phyloP scores from a whole-genome alignment of 441 rosid species.

The Metrosideros polymorpha region DNA sequence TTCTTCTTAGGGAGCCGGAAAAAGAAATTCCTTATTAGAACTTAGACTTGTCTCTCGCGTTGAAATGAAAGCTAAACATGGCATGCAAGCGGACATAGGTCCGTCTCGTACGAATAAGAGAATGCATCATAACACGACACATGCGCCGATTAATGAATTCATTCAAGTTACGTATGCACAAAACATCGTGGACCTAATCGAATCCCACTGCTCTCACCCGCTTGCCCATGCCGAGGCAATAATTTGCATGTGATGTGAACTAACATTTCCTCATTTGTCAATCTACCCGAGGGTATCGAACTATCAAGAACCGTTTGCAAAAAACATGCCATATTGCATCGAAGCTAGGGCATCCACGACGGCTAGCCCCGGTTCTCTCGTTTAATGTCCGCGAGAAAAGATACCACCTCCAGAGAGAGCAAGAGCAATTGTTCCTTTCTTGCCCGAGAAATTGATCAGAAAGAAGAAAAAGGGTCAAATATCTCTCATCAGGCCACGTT shows the following conservation, averaged over 20 bases:
- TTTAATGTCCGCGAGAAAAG: too few species aligned
- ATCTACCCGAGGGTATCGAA: background rate
- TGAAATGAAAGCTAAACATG: background rate
- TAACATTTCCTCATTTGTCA: fast-evolving
- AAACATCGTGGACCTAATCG: background rate
- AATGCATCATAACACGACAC: background rate
- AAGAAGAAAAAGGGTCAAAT: background rate
- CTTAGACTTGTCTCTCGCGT: fast-evolving
- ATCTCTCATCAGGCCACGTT: background rate
- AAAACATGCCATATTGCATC: background rate
- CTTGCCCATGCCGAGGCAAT: background rate
- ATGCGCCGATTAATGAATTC: background rate
- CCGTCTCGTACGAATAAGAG: fast-evolving
- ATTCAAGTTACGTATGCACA: background rate
- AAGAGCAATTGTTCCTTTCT: background rate
- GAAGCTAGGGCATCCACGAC: background rate
- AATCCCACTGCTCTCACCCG: background rate
- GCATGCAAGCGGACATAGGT: background rate
- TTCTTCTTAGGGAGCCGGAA: fast-evolving
- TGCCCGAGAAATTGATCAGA: background rate
- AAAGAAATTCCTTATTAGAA: too few species aligned
- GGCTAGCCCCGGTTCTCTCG: too few species aligned
- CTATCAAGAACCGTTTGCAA: background rate
- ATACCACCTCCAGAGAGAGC: background rate
- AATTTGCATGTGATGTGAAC: background rate